Evolutionary conservation across 345 rosid species (phyloP), one percentile per base, ranked within the genome.

Genomic region (Luvunga scandens): DNA sequence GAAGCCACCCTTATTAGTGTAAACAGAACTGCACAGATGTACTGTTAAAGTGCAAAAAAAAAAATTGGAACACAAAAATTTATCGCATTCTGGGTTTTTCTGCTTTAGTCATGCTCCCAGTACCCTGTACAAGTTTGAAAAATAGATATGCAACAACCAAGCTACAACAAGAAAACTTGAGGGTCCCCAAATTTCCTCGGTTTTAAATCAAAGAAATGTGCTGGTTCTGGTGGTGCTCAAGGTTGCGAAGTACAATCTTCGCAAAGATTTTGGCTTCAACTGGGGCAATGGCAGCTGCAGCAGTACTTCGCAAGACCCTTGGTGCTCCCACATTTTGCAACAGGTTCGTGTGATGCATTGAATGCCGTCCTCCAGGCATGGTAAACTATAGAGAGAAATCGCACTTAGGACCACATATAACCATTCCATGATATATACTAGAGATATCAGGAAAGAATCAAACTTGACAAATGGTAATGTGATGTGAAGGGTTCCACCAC

Each of bases 251-350:
- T 7, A 84, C 85, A 28, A 82, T 79, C 71, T 72, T 84, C 10
- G 85, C 85, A 78, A 84, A 86, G 42, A 80, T 80, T 82, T 84
- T 86, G 60, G 85, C 83, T 75, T 75, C 82, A 22, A 76, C 25
- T 1, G 84, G 83, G 24, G 82, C 85, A 6, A 73, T 18, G 36
- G 86, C 76, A 9, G 87, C 80, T 0, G 89, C 85, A 3, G 89
- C 81, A 12, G 81, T 75, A 57, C 81, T 76, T 38, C 81, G 82
- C 57, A 84, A 65, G 21, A 78, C 61, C 71, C 87, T 80, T 8
- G 80, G 63, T 24, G 85, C 87, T 72, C 89, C 86, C n/a, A 76
- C 75, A 59, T 70, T 66, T 66, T 80, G 85, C 75, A 86, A 36
- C 39, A 86, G 81, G 27, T 25, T 57, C 6, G 77, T 25, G 38